Base-by-base conservation (phyloP, 2,329 filamentous ascomycete genomes). In the Aspergillus tanneri region DNA sequence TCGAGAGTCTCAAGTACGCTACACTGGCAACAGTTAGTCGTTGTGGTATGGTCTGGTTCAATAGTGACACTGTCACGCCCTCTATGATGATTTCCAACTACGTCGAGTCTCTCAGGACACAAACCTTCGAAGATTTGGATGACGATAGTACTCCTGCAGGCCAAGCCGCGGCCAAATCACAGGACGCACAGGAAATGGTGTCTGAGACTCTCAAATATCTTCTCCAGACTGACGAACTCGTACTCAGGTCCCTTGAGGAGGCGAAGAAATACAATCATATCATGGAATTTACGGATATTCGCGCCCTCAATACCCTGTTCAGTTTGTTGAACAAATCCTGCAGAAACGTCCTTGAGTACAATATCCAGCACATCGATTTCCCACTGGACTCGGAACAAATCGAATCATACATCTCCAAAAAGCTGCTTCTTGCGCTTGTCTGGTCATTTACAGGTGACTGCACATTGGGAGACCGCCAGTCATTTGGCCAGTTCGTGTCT, bases 41-140 rank as follows among this genome's bases (percentile, higher is more conserved):
- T 74, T 99, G 93, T 69, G 93, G 93, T 79, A 99, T 99, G 93
- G 95, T 99, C 11, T 99, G 93, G 93, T 99, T 97, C 74, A 99
- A 90, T 66, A 92, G 96, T 62, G 95, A 99, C 65, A 97, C 91
- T 22, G 92, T 99, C 32, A 92, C 90, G 24, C 83, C 92, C 1
- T 82, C 81, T 57, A 96, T 99, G 87, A 88, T 97, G 84, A 86
- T 97, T 32, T 79, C 83, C 54, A 89, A 97, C 71, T 96, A 99
- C 63, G 81, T 99, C 43, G 84, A 93, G 52, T 84, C 86, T 38
- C 82, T 99, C 30, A 85, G 86, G 58, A 87, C 84, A 3, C 85
- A 89, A 47, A 84, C 88, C 0, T 96, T 99, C 61, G 93, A 99
- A 62, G 93, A 99, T 60, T 77, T 99, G 25, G 93, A 99, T 59